These are phyloP conservation scores for Pleurozium schreberi DNA, from an alignment of 225 moss, liverwort and hornwort genomes.

Conservation along the genomic window DNA sequence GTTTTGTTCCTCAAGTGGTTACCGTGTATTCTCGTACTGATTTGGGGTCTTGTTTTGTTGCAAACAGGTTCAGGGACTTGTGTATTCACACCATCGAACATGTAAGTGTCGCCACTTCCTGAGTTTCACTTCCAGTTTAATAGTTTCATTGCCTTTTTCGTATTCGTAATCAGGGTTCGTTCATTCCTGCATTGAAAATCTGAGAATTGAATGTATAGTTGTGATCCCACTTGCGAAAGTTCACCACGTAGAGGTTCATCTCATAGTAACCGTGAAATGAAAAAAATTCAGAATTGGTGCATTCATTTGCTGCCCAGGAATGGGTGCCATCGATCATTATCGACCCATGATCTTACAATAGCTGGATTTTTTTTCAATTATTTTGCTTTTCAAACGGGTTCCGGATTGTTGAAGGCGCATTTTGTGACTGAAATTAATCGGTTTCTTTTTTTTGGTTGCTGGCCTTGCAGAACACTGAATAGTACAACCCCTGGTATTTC, in stretches of 20 bases:
- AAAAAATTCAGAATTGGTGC: neutral
- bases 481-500: neutral
- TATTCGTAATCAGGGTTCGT: neutral
- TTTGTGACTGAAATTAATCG: neutral
- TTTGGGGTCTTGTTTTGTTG: neutral
- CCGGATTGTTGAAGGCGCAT: neutral
- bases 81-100: neutral
- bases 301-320: neutral
- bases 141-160: neutral
- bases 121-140: neutral
- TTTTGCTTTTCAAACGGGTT: neutral
- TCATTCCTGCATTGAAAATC: neutral
- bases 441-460: neutral
- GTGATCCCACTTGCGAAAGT: neutral
- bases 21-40: neutral
- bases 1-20: neutral
- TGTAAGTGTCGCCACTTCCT: slow-evolving; percentile 8
- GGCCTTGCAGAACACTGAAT: slow-evolving; percentile 6
- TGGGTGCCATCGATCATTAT: neutral
- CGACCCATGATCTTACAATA: neutral
- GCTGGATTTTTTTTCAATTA: neutral
- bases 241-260: neutral
- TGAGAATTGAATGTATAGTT: neutral
- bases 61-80: slow-evolving; percentile 18
- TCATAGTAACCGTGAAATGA: neutral